Base-by-base conservation (phyloP, 1,284 basidiomycete species). In the Cryptococcus floricola region DNA sequence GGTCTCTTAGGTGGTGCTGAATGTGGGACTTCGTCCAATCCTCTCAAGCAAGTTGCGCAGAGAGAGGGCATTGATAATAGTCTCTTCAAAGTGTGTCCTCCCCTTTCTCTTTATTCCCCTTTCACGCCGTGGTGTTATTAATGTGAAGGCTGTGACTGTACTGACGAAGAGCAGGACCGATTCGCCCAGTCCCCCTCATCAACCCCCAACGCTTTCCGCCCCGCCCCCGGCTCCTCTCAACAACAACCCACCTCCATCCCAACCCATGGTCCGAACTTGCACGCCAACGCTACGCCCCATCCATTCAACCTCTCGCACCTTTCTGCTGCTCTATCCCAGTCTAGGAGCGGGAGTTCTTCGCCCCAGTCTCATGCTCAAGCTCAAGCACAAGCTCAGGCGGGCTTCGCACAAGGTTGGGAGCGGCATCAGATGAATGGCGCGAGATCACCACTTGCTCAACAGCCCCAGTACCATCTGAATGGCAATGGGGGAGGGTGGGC, bases 11-110 rank as follows among this genome's bases (percentile, higher is more conserved):
- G 89, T 54, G 93, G 92, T 61, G 85, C 91, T 53, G 94, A 95
- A 77, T 96, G 94, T 77, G 88, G 88, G 8, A 84, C 86, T 23
- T 82, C 86, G 6, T 83, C 87, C 54, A 98, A 97, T 72, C 91
- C 93, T 4, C 81, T 98, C 34, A 86, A 89, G 18, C 88, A 92
- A 68, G 87, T 98, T 44, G 81, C 95, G 58, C 97, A 97, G 75
- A 89, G 96, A 66, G 86, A 92, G 5, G 90, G 93, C 60, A 86
- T 86, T 4, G 94, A 98, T 77, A 85, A 88, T 54, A 91, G 89
- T 69, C 76, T 96, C 18, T 73, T 75, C 58, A 59, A 70, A 45
- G 76, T 76, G 50, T 19, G 41, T 16, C 18, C 3, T 25, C 45
- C 6, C 34, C 39, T 16, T 45, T 9, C n/a, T 16, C 19, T 48